These are phyloP conservation scores for Theobroma cacao DNA, from an alignment of 345 rosid species.

Conservation along the genomic window DNA sequence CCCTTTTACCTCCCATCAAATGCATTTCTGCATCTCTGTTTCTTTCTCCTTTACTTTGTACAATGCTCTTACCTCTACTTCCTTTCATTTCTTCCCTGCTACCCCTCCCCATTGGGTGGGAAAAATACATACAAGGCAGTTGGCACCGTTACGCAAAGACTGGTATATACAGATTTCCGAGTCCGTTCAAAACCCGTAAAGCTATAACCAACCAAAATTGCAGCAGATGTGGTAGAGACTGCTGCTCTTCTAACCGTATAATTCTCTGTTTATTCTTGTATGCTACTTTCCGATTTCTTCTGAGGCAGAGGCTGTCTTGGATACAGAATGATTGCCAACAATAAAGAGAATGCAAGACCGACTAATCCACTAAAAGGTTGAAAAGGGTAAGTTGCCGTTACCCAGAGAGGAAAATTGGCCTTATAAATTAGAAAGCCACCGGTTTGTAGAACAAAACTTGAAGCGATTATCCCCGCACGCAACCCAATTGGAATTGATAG, in stretches of 20 bases:
- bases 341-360: conserved; percentile 54
- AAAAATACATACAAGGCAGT: background rate
- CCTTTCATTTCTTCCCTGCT: background rate
- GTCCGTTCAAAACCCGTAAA: background rate
- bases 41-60: background rate
- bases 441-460: conserved; percentile 59
- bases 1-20: background rate
- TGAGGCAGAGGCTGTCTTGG: conserved; percentile 41
- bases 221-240: background rate
- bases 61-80: background rate
- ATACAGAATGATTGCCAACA: conserved; percentile 54
- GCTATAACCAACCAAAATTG: background rate
- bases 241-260: background rate
- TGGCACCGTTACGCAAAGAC: background rate
- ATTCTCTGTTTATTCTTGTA: background rate
- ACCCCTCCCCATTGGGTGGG: background rate
- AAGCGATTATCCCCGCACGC: conserved; percentile 61
- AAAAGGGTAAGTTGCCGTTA: conserved; percentile 58
- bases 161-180: no score
- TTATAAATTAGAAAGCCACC: conserved; percentile 59
- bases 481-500: conserved; percentile 69
- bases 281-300: conserved; percentile 9
- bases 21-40: background rate
- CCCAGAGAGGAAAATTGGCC: conserved; percentile 50
- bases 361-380: conserved; percentile 82